Evolutionary conservation across 2,329 filamentous ascomycete species (phyloP), one percentile per base, ranked within the genome.

Genomic region (Talaromyces rugulosus): DNA sequence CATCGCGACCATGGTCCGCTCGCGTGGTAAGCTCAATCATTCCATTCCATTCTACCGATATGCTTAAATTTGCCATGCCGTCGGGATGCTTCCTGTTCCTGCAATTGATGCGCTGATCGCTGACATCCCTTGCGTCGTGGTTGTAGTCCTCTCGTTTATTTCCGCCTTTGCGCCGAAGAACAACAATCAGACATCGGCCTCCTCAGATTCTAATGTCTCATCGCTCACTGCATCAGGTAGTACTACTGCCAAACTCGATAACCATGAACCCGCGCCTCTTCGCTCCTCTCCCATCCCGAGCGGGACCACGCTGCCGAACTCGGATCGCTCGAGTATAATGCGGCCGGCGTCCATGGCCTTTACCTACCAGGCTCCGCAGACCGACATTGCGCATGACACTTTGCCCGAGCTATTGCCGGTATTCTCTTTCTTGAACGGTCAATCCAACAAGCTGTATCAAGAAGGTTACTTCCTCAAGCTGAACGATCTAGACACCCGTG

Each of bases 381-480:
- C 96, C 88, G 91, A 96, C 71, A 83, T 95, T 66, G 87, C 86
- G 71, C 84, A 89, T 68, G 92, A 97, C 73, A 96, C 91, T 33
- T 87, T 95, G 65, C 92, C 95, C 42, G 95, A 99, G 82, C 83
- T 99, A 65, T 90, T 92, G 78, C 94, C 93, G 66, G 93, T 98
- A 70, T 98, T 98, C 77, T 91, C 87, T 64, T 95, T 92, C 72
- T 84, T 99, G 67, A 98, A 96, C 78, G 95, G 89, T 77, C 95
- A 99, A 75, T 89, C 87, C 62, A 97, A 97, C 77, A 98, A 98
- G 79, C 81, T 98, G 61, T 99, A 98, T 75, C 93, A 97, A 69
- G 95, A 99, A 78, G 95, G 95, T 42, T 99, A 98, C 73, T 98
- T 99, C 68, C 79, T 99, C 69, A 99, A 98, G 78, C 81, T 99